Base-by-base conservation (phyloP, 73 alveolate genomes). In the Paramecium bursaria region DNA sequence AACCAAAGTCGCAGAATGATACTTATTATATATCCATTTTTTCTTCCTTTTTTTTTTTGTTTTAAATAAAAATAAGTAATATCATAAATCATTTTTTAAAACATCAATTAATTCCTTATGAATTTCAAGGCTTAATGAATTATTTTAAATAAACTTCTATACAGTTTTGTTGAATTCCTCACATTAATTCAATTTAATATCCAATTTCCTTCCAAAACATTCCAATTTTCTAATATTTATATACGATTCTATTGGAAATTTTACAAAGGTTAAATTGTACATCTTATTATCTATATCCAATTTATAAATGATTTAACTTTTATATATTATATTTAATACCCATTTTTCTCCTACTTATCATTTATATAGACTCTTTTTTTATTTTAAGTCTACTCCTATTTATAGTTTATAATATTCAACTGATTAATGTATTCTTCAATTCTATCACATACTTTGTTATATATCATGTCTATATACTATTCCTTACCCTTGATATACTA, bases 281-380 rank as follows among this genome's bases (percentile, higher is more conserved):
- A 30, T 42, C 2, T 57, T 57, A 23, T 57, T 29, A 5, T 57
- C 33, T 3, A 30, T 48, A 26, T 54, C 44, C 11, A 54, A 14
- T 3, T 54, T 50, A 10, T 30, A 3, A 19, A 23, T 3, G 7
- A 57, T 57, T 50, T 57, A 57, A 27, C 50, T 57, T 30, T 30
- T 23, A 57, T 57, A 54, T 48, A 23, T 9, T 11, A 23, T 29
- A n/a, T 30, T 7, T 0, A 2, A 10, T 57, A 57, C 76, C 76
- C 76, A 57, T 57, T 57, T 57, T 1, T 57, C 49, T 30, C 9
- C 15, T 57, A 48, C 7, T 57, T 57, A 23, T 57, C 33, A 14
- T 57, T 57, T 27, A 26, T 31, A 22, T 6, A 48, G 21, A 48
- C 15, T 48, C 30, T 17, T 17, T 6, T 3, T 48, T 3, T 7